These are phyloP conservation scores for Chenopodium album DNA, from an alignment of 148 eudicot species.

Conservation along the genomic window DNA sequence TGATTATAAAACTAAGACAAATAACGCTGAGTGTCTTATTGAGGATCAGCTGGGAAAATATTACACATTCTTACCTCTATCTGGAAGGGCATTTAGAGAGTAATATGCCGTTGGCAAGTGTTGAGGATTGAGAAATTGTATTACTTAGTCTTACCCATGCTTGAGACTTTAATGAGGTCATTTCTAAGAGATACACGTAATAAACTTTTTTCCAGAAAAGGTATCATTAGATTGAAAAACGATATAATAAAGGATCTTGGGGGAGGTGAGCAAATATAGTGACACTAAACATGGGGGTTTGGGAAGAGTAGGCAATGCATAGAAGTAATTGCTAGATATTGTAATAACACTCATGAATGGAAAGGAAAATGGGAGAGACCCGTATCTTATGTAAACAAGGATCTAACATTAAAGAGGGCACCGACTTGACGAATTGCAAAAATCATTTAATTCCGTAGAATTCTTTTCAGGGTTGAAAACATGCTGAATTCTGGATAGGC, in stretches of 20 bases:
- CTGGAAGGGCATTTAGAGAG: background rate
- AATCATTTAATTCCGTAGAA: background rate
- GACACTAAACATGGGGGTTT: background rate
- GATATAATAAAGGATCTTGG: background rate
- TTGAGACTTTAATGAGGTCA: background rate
- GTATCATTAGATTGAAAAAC: background rate
- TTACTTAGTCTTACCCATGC: no score
- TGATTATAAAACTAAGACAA: background rate
- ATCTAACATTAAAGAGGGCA: background rate
- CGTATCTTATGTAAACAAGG: background rate
- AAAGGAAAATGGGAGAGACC: background rate
- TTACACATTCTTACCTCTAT: background rate
- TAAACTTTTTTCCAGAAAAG: background rate
- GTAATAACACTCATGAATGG: background rate
- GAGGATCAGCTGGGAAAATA: no score
- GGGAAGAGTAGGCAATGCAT: background rate
- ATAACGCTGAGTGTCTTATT: no score
- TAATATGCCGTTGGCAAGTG: background rate
- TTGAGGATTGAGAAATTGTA: background rate
- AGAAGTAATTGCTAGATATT: background rate
- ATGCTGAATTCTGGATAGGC: no score
- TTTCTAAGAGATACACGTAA: background rate
- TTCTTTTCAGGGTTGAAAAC: no score
- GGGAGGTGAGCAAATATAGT: background rate
- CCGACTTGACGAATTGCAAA: background rate